These are phyloP conservation scores for Hyaloscypha bicolor DNA, from an alignment of 495 filamentous ascomycete species.

Conservation along the genomic window DNA sequence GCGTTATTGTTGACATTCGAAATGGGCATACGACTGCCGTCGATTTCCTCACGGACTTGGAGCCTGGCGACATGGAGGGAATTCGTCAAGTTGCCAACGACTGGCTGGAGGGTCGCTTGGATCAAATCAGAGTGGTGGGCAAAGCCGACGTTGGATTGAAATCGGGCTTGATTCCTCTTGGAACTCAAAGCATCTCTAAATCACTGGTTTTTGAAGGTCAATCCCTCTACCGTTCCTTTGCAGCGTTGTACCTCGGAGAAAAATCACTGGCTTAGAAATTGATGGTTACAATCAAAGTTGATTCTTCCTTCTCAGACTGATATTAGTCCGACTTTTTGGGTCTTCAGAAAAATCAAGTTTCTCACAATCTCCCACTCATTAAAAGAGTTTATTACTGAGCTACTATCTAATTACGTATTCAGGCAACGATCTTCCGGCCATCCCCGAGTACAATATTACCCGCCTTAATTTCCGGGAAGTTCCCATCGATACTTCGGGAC, in stretches of 20 bases:
- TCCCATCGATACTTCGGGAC: conserved; percentile 44
- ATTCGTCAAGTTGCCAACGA: conserved; percentile 82
- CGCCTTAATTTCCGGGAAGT: conserved; percentile 75
- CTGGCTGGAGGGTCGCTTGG: conserved; percentile 79
- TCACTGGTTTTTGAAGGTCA: conserved; percentile 80
- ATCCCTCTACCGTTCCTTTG: conserved; percentile 60
- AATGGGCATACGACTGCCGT: conserved; percentile 75
- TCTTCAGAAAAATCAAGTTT: not conserved
- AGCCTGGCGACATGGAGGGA: conserved; percentile 74
- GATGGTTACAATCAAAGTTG: conserved; percentile 17
- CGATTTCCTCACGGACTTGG: conserved; percentile 75
- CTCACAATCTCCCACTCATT: not conserved
- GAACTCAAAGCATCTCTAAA: conserved; percentile 70
- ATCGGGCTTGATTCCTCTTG: conserved; percentile 76
- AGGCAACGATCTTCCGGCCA: conserved; percentile 67
- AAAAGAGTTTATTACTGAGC: not conserved
- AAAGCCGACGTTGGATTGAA: conserved; percentile 70
- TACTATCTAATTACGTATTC: conserved; percentile 21
- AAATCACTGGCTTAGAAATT: conserved; percentile 39
- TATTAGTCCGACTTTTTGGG: conserved; percentile 14
- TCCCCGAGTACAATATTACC: conserved; percentile 78
- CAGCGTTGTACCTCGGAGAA: conserved; percentile 51
- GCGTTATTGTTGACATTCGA: conserved; percentile 70
- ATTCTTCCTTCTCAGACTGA: conserved; percentile 19
- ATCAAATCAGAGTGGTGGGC: conserved; percentile 66